phyloP scores from a whole-genome alignment of 345 rosid genomes.

The Gossypium ekmanianum region DNA sequence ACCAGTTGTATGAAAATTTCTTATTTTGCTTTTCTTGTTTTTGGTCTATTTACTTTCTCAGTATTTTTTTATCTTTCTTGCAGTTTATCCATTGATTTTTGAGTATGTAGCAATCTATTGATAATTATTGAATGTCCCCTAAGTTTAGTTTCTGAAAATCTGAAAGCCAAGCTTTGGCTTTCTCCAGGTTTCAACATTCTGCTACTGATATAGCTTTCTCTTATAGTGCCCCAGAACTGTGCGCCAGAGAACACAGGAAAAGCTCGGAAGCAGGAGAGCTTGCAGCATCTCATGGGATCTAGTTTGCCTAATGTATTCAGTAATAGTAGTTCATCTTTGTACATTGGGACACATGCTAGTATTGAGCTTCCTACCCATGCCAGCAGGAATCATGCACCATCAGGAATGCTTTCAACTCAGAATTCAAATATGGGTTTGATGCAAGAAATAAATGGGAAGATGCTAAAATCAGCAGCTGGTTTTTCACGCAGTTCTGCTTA shows the following conservation, averaged over 20 bases:
- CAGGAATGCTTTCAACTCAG: slow-evolving; percentile 61
- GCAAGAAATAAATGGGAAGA: slow-evolving; percentile 75
- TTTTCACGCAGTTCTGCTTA: slow-evolving; percentile 57
- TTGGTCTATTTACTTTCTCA: neutral
- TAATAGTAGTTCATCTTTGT: slow-evolving; percentile 65
- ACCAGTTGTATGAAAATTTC: neutral
- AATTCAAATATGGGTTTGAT: slow-evolving; percentile 61
- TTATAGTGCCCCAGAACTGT: slow-evolving; percentile 67
- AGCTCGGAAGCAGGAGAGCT: slow-evolving; percentile 49
- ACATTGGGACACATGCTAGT: slow-evolving; percentile 48
- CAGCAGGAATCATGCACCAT: slow-evolving; percentile 52
- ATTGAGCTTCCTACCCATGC: slow-evolving; percentile 65
- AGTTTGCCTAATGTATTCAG: slow-evolving; percentile 49
- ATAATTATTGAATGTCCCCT: neutral
- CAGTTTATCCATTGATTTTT: neutral
- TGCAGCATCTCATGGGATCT: slow-evolving; percentile 51
- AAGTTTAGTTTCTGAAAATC: neutral
- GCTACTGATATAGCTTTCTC: slow-evolving; percentile 21
- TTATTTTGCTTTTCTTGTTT: neutral
- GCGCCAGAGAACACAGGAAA: slow-evolving; percentile 50
- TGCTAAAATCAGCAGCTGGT: slow-evolving; percentile 73
- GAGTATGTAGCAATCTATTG: neutral
- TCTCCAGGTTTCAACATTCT: neutral
- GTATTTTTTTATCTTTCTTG: neutral
- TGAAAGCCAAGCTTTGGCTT: slow-evolving; percentile 3